Evolutionary conservation across 768 basidiomycete species (phyloP), one percentile per base, ranked within the genome.

Genomic region (Pisolithus orientalis): DNA sequence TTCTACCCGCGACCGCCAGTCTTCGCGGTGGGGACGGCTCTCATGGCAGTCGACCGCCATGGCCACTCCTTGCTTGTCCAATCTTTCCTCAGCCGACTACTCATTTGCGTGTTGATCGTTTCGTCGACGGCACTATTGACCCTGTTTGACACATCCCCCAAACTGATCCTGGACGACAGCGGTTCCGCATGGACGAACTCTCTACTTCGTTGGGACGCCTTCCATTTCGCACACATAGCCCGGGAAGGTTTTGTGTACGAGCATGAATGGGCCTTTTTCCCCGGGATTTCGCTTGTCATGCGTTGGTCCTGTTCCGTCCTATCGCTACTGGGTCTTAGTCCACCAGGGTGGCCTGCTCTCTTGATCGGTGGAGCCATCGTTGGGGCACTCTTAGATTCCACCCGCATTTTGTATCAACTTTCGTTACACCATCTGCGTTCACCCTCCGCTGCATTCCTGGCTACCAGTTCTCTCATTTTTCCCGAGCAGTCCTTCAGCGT

Each of bases 201-300:
- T 6, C 63, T 83, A 3, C 71, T 93, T 9, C 81, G 93, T 58
- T 99, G 95, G 96, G 95, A 98, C 63, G 75, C 75, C 2, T 78
- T 97, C 57, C 86, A 96, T 68, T 97, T 93, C 65, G 59, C 73
- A 6, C 76, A 79, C 59, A 80, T 91, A 49, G 89, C 91, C 0
- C 60, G 73, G 27, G 53, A 77, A 10, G 77, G 80, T 8, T 78
- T 85, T 58, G 54, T 56, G 0, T 83, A 81, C 63, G 95, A 98
- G 63, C 79, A 95, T 59, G 76, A 90, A 57, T 89, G 88, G 79
- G 95, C 95, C 0, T 98, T 92, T 67, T 78, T 92, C 55, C 87
- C 90, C 2, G 90, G 80, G 5, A 67, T 80, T 25, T 79, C 89
- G 3, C 60, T 71, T 10, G 46, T 87, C 47, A 76, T 91, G 67